phyloP scores from a whole-genome alignment of 2,329 filamentous ascomycete species.

The Fusarium duplospermum region DNA sequence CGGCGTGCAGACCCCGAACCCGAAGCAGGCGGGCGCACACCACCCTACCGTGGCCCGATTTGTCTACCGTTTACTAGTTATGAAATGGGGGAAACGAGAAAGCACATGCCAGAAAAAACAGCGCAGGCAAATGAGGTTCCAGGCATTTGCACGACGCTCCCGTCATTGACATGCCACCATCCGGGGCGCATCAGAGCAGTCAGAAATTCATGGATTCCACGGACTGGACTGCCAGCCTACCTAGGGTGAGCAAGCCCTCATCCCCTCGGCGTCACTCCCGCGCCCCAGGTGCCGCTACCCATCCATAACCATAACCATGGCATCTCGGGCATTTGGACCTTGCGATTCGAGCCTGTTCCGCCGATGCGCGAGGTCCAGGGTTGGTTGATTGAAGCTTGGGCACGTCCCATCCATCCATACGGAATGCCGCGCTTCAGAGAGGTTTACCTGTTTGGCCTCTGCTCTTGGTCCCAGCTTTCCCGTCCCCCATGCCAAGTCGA shows the following conservation, averaged over 20 bases:
- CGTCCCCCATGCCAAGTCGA: not conserved
- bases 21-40: slow-evolving; percentile 32
- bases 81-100: not conserved
- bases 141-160: slow-evolving; percentile 38
- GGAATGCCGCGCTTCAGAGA: slow-evolving; percentile 1
- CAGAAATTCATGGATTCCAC: slow-evolving; percentile 16
- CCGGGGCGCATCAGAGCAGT: slow-evolving; percentile 17
- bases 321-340: slow-evolving; percentile 1
- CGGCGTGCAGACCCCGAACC: slow-evolving; percentile 34
- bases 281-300: slow-evolving; percentile 13
- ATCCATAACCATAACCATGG: not conserved
- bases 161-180: slow-evolving; percentile 43
- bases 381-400: not conserved
- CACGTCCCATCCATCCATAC: not conserved
- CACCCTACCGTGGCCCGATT: slow-evolving; percentile 43
- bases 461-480: not conserved
- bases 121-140: slow-evolving; percentile 40
- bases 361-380: slow-evolving; percentile 4
- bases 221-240: not conserved
- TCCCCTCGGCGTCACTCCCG: slow-evolving; percentile 34
- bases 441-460: slow-evolving; percentile 6
- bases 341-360: slow-evolving; percentile 3
- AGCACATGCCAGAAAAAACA: slow-evolving; percentile 45
- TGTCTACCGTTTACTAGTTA: slow-evolving; percentile 21
- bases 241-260: slow-evolving; percentile 2